These are phyloP conservation scores for Thielaviopsis musarum DNA, from an alignment of 2,329 filamentous ascomycete species.

Conservation along the genomic window DNA sequence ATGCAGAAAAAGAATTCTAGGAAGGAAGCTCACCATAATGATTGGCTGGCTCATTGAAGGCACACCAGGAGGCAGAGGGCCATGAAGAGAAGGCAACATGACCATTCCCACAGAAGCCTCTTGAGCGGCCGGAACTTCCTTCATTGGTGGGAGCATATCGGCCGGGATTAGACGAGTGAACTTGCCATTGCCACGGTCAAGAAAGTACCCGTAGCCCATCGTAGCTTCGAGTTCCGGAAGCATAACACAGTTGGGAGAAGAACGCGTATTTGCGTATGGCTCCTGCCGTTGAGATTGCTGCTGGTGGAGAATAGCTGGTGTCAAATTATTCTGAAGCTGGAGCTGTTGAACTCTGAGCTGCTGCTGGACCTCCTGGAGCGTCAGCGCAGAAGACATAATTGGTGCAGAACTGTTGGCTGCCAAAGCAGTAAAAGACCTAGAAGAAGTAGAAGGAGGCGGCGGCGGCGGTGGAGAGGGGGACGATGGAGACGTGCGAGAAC, in stretches of 20 bases:
- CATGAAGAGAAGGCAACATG: constrained; percentile 26
- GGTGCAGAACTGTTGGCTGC: background rate
- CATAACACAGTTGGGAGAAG: background rate
- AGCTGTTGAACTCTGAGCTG: background rate
- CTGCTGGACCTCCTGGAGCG: background rate
- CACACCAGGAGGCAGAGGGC: constrained; percentile 16
- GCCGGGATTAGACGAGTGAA: constrained; percentile 39
- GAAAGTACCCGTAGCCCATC: constrained; percentile 29
- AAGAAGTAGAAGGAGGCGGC: background rate
- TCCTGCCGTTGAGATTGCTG: background rate
- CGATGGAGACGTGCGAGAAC: background rate
- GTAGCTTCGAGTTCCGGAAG: background rate
- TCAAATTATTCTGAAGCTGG: background rate
- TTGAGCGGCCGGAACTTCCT: constrained; percentile 27
- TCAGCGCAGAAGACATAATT: background rate
- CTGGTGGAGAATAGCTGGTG: background rate
- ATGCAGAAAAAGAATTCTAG: too few species aligned
- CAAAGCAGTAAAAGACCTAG: background rate
- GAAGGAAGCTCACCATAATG: constrained; percentile 21
- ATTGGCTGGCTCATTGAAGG: constrained; percentile 23
- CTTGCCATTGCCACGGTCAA: constrained; percentile 34
- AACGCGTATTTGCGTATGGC: background rate
- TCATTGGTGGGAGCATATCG: constrained; percentile 31
- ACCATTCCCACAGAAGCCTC: constrained; percentile 26
- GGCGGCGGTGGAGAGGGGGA: background rate